Conservation (phyloP, 164 flowering plant species). For the Vitis riparia region DNA sequence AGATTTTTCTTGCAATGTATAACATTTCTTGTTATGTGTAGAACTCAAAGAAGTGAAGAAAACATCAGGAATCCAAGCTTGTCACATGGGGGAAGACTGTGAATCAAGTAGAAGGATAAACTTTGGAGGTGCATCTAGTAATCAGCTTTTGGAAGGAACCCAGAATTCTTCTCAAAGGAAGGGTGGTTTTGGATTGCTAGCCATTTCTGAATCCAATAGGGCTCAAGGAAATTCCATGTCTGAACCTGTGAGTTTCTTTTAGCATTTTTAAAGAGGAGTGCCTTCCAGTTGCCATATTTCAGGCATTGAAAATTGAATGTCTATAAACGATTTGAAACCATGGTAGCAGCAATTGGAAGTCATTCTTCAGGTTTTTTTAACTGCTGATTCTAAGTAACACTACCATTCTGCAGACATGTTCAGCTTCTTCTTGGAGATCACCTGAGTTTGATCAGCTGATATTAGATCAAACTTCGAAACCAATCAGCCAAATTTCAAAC, state of each 20-base stretch:
- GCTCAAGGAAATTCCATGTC: background rate
- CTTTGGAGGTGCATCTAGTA: background rate
- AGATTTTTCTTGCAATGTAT: too few relatives aligned
- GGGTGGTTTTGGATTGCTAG: background rate
- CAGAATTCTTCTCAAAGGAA: background rate
- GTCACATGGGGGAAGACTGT: background rate
- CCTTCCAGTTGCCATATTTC: too few relatives aligned
- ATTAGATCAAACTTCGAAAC: constrained; percentile 2
- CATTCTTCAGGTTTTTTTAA: too few relatives aligned
- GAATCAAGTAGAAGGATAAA: background rate
- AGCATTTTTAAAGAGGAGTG: too few relatives aligned
- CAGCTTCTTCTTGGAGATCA: background rate
- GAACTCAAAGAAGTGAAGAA: background rate
- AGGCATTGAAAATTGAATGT: too few relatives aligned
- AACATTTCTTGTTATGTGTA: background rate
- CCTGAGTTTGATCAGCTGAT: background rate
- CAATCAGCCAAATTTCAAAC: background rate
- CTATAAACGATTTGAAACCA: too few relatives aligned
- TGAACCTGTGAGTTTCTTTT: background rate
- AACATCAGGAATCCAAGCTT: background rate
- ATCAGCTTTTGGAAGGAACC: background rate
- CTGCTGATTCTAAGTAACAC: too few relatives aligned
- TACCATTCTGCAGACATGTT: background rate
- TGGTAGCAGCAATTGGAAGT: too few relatives aligned
- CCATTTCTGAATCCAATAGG: background rate